phyloP scores from a whole-genome alignment of 768 basidiomycete species.

The Galerina marginata region DNA sequence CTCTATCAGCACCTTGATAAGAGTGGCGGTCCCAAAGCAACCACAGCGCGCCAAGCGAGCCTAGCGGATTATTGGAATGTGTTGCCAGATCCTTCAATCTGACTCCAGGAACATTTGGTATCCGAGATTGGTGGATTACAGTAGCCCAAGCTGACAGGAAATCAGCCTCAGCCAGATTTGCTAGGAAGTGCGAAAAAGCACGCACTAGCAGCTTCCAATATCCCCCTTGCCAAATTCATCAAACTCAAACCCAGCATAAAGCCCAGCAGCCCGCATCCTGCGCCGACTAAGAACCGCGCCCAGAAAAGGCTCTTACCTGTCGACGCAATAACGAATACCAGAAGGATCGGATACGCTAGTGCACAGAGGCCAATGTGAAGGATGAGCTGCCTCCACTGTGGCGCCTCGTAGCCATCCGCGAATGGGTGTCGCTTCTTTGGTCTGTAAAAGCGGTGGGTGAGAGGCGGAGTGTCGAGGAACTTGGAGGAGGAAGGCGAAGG shows the following conservation, averaged over 20 bases:
- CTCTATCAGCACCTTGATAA: slow-evolving; percentile 38
- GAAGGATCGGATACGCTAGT: slow-evolving; percentile 38
- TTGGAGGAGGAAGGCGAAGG: too few species aligned
- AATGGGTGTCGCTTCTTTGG: slow-evolving; percentile 29
- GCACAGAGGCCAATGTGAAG: slow-evolving; percentile 38
- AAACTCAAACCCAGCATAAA: slow-evolving; percentile 37
- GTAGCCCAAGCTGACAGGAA: slow-evolving; percentile 46
- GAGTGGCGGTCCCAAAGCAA: slow-evolving; percentile 41
- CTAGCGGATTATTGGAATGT: slow-evolving; percentile 34
- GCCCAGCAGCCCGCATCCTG: slow-evolving; percentile 40
- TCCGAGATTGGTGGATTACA: slow-evolving; percentile 45
- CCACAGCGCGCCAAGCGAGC: slow-evolving; percentile 33
- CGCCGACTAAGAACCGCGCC: slow-evolving; percentile 41
- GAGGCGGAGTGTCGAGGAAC: too few species aligned
- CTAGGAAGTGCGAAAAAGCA: background rate
- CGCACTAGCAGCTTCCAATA: slow-evolving; percentile 45
- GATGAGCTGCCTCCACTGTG: slow-evolving; percentile 34
- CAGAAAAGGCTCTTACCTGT: slow-evolving; percentile 40
- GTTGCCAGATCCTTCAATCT: slow-evolving; percentile 41
- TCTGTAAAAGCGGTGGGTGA: background rate
- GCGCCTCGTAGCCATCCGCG: slow-evolving; percentile 35
- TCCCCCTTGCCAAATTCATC: slow-evolving; percentile 31
- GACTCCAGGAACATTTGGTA: slow-evolving; percentile 33
- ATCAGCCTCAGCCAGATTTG: background rate
- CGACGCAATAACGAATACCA: slow-evolving; percentile 35